Evolutionary conservation across 2,329 filamentous ascomycete genomes (phyloP), one percentile per base, ranked within the genome.

Genomic region (Fusarium hainanense): DNA sequence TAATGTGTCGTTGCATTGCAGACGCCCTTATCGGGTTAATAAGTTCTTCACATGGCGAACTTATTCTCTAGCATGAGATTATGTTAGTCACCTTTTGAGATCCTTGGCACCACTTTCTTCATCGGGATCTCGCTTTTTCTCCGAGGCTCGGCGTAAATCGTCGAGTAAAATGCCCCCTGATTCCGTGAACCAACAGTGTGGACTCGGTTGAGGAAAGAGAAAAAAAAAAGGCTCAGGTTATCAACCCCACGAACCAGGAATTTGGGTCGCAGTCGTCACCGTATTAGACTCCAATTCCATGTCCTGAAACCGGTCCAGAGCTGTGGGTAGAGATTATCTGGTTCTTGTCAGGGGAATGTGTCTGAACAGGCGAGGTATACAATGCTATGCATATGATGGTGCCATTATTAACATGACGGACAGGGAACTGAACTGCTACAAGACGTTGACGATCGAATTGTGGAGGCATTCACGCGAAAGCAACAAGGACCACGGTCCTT

Each of bases 291-390:
- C 44, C 23, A n/a, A 42, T 52, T 66, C 57, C 62, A 65, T 58
- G 62, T 61, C 73, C 58, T 71, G 64, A 74, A 75, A 70, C 67
- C 41, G 69, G 59, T 65, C 64, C 71, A 62, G 65, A 65, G 61
- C 54, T 63, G 56, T 67, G 68, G 65, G 50, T 54, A 54, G 56
- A 63, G 49, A 68, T 63, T 47, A 49, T 46, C 59, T 61, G 37
- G n/a, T 58, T 34, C 65, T 41, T 5, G 30, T 42, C 49, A 47
- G 65, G 64, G 44, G 52, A 41, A 65, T 25, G 40, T 37, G 37
- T 37, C 44, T 47, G 63, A 63, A 51, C 58, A 58, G 48, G 20
- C 51, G 43, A 60, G 48, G 18, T 21, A 42, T 32, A 20, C n/a
- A 46, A 30, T 46, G 40, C n/a, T 54, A 20, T 42, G n/a, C 28